Base-by-base conservation (phyloP, 129 eudicot species). In the Centrapalus pauciflorus region DNA sequence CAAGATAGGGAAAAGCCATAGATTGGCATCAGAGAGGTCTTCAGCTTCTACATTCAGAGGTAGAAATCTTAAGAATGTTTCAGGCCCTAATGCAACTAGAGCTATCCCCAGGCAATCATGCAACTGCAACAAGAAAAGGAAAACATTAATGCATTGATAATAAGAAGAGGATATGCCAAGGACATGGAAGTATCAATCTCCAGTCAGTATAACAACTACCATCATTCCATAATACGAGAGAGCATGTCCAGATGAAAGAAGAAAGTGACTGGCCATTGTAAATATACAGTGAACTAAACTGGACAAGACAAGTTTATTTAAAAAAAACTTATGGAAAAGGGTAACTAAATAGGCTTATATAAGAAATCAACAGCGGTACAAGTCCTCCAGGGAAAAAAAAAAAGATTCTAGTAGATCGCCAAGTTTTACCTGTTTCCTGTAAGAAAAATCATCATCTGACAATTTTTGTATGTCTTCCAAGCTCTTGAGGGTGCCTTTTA, bases 51-150 rank as follows among this genome's bases (percentile, higher is more conserved):
- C 66, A 56, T 89, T 89, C 12, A 94, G 80, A 50, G 95, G 95
- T 26, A 94, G 63, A 55, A 74, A 43, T 60, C 74, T 84, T 40
- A 94, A 77, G 67, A 94, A 94, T 3, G 75, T 56, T 64, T 86
- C 99, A 58, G 99, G 95, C 41, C 99, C 97, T 86, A 94, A 78
- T 61, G 99, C 95, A 25, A 84, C 78, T 55, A 94, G 69, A 71
- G 99, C 94, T 21, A 80, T 75, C 30, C 95, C 97, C 43, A 94
- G 21, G 72, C 97, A 94, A 71, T 86, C 97, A 76, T 94, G 99
- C 83, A 89, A 79, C 99, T 94, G 96, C 73, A 26, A 64, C 41
- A 2, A 72, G 17, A 51, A 23, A 60, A 16, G 7, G 1, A 4
- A 13, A n/a, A 61, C 27, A 5, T 49, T 61, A 72, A 62, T 26